A percentile compares a stretch with the other conserved stretches of the same genome.
Conservation (phyloP, 1,139 yeast genomes). For the Kurtzmaniella quercitrusa region DNA sequence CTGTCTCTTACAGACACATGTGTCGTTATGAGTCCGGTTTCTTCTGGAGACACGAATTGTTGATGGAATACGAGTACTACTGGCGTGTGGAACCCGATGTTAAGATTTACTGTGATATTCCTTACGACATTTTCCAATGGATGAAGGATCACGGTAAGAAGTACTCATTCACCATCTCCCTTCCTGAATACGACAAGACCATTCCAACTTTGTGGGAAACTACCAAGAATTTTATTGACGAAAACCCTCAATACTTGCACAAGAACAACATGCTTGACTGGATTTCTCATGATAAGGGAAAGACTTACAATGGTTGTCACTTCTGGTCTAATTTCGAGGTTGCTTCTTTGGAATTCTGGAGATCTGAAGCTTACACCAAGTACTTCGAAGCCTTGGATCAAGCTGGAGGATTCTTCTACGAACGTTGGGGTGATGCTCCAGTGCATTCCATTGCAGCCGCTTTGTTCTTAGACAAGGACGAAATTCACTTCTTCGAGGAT, state of each 20-base stretch:
- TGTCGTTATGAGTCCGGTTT: conserved; percentile 91
- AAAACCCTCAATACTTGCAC: conserved; percentile 61
- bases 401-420: conserved; percentile 86
- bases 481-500: conserved; percentile 76
- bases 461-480: conserved; percentile 60
- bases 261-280: conserved; percentile 69
- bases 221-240: conserved; percentile 62
- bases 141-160: conserved; percentile 72
- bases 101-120: conserved; percentile 71
- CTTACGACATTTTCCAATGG: conserved; percentile 76
- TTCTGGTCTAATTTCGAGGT: conserved; percentile 89
- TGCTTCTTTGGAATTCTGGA: conserved; percentile 71
- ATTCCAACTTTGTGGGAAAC: conserved; percentile 81
- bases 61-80: conserved; percentile 75
- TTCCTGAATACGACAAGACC: conserved; percentile 80
- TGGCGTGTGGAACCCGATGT: conserved; percentile 96
- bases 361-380: conserved; percentile 61
- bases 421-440: conserved; percentile 94
- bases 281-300: conserved; percentile 66
- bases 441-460: conserved; percentile 87
- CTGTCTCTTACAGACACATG: conserved; percentile 73
- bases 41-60: conserved; percentile 72
- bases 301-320: conserved; percentile 72
- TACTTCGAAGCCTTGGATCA: conserved; percentile 71
- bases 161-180: conserved; percentile 77